These are phyloP conservation scores for Fusarium tanahbumbuense DNA, from an alignment of 2,329 filamentous ascomycete species.

Conservation along the genomic window DNA sequence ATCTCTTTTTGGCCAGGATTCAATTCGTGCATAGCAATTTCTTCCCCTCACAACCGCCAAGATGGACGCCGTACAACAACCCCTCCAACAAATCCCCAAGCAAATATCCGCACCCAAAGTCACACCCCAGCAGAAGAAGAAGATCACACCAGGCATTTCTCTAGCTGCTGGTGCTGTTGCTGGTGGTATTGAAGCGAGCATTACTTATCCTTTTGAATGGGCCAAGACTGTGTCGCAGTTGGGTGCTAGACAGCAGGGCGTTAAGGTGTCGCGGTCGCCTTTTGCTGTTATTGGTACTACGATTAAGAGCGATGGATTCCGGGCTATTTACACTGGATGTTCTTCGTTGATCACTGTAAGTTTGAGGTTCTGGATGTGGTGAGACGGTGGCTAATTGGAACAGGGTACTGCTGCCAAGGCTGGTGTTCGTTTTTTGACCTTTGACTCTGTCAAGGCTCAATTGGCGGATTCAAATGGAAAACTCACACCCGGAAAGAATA, in stretches of 20 bases:
- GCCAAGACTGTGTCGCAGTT: constrained; percentile 74
- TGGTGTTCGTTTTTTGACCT: constrained; percentile 73
- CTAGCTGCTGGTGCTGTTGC: constrained; percentile 63
- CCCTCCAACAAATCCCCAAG: constrained; percentile 3
- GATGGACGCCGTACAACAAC: constrained; percentile 14
- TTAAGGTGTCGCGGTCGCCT: constrained; percentile 60
- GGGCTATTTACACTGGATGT: constrained; percentile 72
- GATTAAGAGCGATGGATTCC: constrained; percentile 65
- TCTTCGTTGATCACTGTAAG: constrained; percentile 64
- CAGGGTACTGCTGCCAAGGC: constrained; percentile 71
- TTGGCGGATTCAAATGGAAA: constrained; percentile 67
- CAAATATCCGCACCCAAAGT: background rate
- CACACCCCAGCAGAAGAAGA: constrained; percentile 4
- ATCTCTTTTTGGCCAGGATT: constrained; percentile 1
- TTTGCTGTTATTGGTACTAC: constrained; percentile 67
- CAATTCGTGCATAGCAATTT: background rate
- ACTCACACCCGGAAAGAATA: constrained; percentile 65
- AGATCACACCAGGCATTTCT: constrained; percentile 56
- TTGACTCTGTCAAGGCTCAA: constrained; percentile 71
- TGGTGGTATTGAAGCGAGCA: constrained; percentile 63
- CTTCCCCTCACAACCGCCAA: constrained; percentile 5
- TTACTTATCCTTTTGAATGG: constrained; percentile 74
- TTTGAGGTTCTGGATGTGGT: accelerated
- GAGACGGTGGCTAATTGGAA: accelerated
- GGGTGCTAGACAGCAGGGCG: constrained; percentile 38